Percentiles rank a stretch among this genome's conserved stretches.
Conservation (phyloP, 1,284 basidiomycete genomes). For the Paramarasmius palmivorus region DNA sequence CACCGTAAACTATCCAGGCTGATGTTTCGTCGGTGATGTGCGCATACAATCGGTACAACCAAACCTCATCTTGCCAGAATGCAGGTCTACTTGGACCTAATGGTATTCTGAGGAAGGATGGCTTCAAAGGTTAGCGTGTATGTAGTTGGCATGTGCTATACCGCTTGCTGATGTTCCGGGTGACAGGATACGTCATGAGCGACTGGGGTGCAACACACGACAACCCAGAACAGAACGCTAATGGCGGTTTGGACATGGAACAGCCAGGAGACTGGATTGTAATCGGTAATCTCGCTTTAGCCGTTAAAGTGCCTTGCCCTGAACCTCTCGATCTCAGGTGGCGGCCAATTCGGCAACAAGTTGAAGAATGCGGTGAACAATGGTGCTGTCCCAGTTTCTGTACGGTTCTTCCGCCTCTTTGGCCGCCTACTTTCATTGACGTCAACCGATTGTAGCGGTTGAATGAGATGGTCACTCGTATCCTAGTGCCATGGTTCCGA, state of each 20-base stretch:
- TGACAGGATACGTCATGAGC: conserved; percentile 42
- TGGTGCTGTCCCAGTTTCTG: conserved; percentile 46
- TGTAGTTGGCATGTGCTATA: no score
- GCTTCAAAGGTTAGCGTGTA: conserved; percentile 37
- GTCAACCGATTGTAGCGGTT: conserved; percentile 38
- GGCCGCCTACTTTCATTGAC: conserved; percentile 24
- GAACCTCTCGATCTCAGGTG: conserved; percentile 25
- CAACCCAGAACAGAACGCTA: conserved; percentile 42
- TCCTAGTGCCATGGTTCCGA: conserved; percentile 62
- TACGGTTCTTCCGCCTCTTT: conserved; percentile 28
- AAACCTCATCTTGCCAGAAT: conserved; percentile 42
- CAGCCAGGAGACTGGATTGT: conserved; percentile 47
- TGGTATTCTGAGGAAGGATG: conserved; percentile 36
- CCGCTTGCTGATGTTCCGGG: background rate
- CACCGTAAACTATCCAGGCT: conserved; percentile 37
- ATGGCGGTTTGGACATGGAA: conserved; percentile 50
- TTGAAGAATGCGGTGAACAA: conserved; percentile 35
- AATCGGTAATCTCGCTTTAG: conserved; percentile 31
- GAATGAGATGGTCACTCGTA: conserved; percentile 68
- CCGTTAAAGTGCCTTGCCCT: background rate
- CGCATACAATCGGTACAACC: conserved; percentile 59
- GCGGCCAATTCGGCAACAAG: conserved; percentile 31
- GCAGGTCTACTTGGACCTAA: conserved; percentile 34
- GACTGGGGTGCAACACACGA: conserved; percentile 54
- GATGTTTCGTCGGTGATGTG: conserved; percentile 75